phyloP scores from a whole-genome alignment of 83 land plant species.

The Picea abies region DNA sequence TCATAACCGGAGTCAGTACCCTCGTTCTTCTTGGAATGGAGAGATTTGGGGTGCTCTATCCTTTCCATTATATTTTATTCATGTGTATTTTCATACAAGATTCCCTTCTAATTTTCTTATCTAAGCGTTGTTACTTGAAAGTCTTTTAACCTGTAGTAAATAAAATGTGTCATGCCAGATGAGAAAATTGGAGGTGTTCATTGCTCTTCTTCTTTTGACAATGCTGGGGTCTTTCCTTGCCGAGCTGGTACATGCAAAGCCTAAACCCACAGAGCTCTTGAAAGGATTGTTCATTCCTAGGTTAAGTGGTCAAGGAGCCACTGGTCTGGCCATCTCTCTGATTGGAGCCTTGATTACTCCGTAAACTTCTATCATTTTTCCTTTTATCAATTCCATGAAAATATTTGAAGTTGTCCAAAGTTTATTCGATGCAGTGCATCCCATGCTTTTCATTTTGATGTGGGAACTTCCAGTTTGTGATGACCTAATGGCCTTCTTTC shows the following conservation, averaged over 20 bases:
- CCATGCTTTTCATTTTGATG: too few species aligned
- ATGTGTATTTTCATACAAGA: background rate
- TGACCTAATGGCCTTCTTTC: too few species aligned
- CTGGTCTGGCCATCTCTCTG: conserved; percentile 82
- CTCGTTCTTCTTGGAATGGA: too few species aligned
- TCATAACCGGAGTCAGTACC: too few species aligned
- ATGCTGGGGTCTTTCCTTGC: conserved; percentile 71
- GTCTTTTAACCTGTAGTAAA: too few species aligned
- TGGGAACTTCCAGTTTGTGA: too few species aligned
- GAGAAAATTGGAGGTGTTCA: conserved; percentile 76
- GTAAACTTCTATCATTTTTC: conserved; percentile 36
- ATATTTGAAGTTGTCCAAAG: too few species aligned
- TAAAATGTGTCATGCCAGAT: conserved; percentile 35
- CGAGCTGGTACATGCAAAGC: conserved; percentile 79
- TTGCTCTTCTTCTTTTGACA: conserved; percentile 62
- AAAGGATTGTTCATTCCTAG: conserved; percentile 75
- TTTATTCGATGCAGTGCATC: too few species aligned
- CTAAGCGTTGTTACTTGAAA: too few species aligned
- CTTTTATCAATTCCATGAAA: background rate
- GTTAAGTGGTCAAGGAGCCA: conserved; percentile 74
- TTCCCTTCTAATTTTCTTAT: too few species aligned
- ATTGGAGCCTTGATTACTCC: conserved; percentile 98
- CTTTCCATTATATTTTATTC: background rate
- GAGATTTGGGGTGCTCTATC: too few species aligned
- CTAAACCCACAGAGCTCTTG: conserved; percentile 60